phyloP scores from a whole-genome alignment of 2,329 filamentous ascomycete genomes.

The Colletotrichum sp. region DNA sequence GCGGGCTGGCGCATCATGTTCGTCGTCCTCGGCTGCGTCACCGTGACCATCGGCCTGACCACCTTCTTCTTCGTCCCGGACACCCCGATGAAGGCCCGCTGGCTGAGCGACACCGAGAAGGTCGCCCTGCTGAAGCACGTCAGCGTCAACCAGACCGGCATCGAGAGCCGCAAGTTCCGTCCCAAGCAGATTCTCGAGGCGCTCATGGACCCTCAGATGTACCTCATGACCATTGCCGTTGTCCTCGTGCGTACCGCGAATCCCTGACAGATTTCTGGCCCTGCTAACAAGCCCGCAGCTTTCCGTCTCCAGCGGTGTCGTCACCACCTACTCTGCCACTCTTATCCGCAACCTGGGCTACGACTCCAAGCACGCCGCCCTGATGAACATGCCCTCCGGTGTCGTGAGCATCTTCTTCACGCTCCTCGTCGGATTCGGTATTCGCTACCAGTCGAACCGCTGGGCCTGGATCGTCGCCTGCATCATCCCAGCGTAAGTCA shows the following conservation, averaged over 20 bases:
- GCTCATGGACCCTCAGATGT: slow-evolving; percentile 56
- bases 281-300: slow-evolving; percentile 29
- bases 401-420: slow-evolving; percentile 57
- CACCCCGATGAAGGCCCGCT: slow-evolving; percentile 47
- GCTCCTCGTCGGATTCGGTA: slow-evolving; percentile 50
- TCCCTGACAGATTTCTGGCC: not conserved
- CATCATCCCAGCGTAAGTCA: slow-evolving; percentile 50
- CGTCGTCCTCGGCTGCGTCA: slow-evolving; percentile 46
- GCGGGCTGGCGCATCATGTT: slow-evolving; percentile 51
- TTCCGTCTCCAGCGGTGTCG: slow-evolving; percentile 57
- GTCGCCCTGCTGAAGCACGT: slow-evolving; percentile 57
- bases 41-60: slow-evolving; percentile 40
- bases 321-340: slow-evolving; percentile 60
- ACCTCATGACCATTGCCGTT: slow-evolving; percentile 52
- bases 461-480: slow-evolving; percentile 55
- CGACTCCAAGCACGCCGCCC: slow-evolving; percentile 45
- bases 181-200: slow-evolving; percentile 56
- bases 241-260: slow-evolving; percentile 42
- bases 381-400: slow-evolving; percentile 61
- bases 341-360: slow-evolving; percentile 55
- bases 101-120: slow-evolving; percentile 37
- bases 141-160: slow-evolving; percentile 62
- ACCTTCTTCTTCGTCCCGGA: slow-evolving; percentile 49
- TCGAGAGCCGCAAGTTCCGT: slow-evolving; percentile 59
- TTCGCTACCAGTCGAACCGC: slow-evolving; percentile 50